Percentiles rank a stretch among this genome's conserved stretches.
These are phyloP conservation scores for Rhinocladiella mackenziei DNA, from an alignment of 2,329 filamentous ascomycete genomes.

Conservation along the genomic window DNA sequence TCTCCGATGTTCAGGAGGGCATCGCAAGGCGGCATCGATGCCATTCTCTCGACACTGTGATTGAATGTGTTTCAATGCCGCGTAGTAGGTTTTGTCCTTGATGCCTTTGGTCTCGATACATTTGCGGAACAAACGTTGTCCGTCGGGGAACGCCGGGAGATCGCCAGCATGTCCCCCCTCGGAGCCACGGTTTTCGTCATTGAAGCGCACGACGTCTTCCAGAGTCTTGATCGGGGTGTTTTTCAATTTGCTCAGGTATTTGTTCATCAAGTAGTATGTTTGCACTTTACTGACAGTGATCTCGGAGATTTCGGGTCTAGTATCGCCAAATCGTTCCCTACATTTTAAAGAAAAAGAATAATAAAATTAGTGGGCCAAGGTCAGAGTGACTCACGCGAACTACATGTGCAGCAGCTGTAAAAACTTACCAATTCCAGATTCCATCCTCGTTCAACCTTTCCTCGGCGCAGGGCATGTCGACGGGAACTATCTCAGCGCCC, in stretches of 20 bases:
- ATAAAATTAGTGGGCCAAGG: background rate
- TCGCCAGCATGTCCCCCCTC: conserved; percentile 29
- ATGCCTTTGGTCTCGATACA: conserved; percentile 24
- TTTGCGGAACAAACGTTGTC: conserved; percentile 28
- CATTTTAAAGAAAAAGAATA: background rate
- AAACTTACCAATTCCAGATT: conserved; percentile 32
- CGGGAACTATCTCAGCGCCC: conserved; percentile 34
- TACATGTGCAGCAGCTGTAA: too few species aligned
- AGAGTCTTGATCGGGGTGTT: conserved; percentile 26
- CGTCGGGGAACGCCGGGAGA: conserved; percentile 30
- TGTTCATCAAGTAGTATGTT: conserved; percentile 26
- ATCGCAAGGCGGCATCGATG: conserved; percentile 32
- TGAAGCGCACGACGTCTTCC: conserved; percentile 26
- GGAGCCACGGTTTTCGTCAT: conserved; percentile 24
- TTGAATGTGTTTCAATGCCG: conserved; percentile 31
- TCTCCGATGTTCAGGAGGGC: conserved; percentile 2
- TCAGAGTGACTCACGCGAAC: too few species aligned
- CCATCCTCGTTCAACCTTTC: conserved; percentile 31
- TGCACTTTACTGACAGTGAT: conserved; percentile 25
- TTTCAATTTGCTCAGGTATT: conserved; percentile 22
- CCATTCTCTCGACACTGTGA: conserved; percentile 31
- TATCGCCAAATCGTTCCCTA: conserved; percentile 24
- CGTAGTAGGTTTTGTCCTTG: conserved; percentile 29
- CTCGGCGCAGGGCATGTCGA: conserved; percentile 32
- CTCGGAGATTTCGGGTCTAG: conserved; percentile 22